Percentiles rank a stretch among this genome's conserved stretches.
phyloP scores from a whole-genome alignment of 305 asterid species.

The Rubia occidens region DNA sequence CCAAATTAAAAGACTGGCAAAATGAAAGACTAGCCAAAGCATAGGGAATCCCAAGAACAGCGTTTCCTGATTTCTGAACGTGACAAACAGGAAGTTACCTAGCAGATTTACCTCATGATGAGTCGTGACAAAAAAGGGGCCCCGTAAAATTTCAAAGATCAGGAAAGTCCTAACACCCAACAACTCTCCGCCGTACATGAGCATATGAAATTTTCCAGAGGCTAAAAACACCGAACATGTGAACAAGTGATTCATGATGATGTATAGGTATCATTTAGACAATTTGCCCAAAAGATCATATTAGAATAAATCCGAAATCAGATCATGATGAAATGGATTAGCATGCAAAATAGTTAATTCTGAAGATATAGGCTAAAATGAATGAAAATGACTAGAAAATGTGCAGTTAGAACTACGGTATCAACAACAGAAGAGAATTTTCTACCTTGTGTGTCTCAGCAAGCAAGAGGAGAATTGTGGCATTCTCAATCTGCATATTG shows the following conservation, averaged over 20 bases:
- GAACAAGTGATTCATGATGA: background rate
- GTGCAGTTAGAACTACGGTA: background rate
- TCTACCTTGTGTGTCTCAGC: constrained; percentile 94
- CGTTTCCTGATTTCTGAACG: constrained; percentile 75
- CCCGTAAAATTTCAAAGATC: background rate
- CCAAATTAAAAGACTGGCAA: constrained; percentile 85
- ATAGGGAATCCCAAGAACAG: constrained; percentile 83
- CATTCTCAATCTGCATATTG: constrained; percentile 85
- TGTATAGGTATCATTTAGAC: background rate
- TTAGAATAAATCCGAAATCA: background rate
- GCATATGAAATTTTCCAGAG: background rate
- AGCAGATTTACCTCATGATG: constrained; percentile 9
- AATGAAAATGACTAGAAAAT: background rate
- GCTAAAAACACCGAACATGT: background rate
- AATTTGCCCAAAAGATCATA: background rate
- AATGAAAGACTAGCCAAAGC: constrained; percentile 93
- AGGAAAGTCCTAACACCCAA: background rate
- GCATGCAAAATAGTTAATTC: constrained; percentile 3
- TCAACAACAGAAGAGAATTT: constrained; percentile 1
- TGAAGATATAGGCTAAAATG: background rate
- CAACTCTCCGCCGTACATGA: background rate
- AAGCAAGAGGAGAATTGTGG: constrained; percentile 78
- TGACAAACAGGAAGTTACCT: constrained; percentile 4
- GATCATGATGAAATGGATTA: background rate
- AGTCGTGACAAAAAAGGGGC: background rate